Evolutionary conservation across 148 eudicot species (phyloP).

Genomic region (Talinum fruticosum): DNA sequence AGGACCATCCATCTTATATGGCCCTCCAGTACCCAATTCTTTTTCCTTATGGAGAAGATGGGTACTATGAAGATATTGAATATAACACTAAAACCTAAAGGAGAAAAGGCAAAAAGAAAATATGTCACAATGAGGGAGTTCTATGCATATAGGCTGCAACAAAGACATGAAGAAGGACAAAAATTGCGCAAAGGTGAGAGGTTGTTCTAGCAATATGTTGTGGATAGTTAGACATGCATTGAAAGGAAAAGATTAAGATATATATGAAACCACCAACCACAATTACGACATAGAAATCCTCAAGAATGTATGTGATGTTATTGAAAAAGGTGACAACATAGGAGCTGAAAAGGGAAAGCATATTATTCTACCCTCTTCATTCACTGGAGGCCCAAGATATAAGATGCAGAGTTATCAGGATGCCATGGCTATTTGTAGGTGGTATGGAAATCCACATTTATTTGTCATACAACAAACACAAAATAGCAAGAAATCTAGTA

Average conservation of each 20-base stretch:
- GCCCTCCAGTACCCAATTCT: neutral
- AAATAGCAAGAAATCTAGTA: neutral
- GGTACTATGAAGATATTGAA: neutral
- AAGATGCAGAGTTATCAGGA: neutral
- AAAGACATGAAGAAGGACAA: neutral
- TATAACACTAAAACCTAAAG: neutral
- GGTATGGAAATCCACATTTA: neutral
- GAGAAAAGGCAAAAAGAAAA: neutral
- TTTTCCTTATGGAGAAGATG: neutral
- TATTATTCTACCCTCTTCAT: neutral
- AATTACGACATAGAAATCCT: neutral
- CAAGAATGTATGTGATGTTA: neutral
- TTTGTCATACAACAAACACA: neutral
- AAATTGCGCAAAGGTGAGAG: neutral
- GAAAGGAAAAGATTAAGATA: neutral
- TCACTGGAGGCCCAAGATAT: neutral
- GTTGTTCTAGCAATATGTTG: neutral
- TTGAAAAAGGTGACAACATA: neutral
- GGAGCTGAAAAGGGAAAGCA: neutral
- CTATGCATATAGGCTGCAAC: neutral
- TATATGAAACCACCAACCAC: neutral
- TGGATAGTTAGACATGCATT: neutral
- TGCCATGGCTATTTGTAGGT: neutral
- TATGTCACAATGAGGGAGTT: neutral
- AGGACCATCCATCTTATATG: neutral